phyloP scores from a whole-genome alignment of 2,329 filamentous ascomycete species.

The Lasiodiplodia sp. region DNA sequence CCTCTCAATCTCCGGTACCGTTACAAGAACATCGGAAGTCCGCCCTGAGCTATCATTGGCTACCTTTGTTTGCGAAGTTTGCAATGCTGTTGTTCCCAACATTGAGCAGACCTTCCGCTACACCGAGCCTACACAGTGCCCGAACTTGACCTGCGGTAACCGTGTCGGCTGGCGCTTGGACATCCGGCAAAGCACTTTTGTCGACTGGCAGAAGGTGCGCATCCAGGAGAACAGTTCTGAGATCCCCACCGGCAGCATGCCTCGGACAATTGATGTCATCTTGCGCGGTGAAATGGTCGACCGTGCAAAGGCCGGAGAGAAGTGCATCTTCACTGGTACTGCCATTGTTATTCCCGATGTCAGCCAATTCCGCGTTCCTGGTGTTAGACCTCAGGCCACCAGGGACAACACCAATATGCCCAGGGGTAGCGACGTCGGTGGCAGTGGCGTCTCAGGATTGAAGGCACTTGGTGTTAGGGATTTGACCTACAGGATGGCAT shows the following conservation, averaged over 20 bases:
- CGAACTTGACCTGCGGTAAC: constrained; percentile 86
- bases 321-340: constrained; percentile 96
- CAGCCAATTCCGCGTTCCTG: constrained; percentile 90
- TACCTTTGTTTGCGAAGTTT: constrained; percentile 90
- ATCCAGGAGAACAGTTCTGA: constrained; percentile 98
- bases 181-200: constrained; percentile 94
- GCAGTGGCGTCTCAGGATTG: constrained; percentile 83
- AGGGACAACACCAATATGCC: constrained; percentile 79
- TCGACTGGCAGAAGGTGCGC: constrained; percentile 98
- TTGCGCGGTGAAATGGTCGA: constrained; percentile 97
- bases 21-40: constrained; percentile 96
- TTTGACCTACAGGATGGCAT: constrained; percentile 94
- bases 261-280: constrained; percentile 96
- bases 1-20: constrained; percentile 94
- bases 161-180: constrained; percentile 95
- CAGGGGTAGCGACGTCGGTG: constrained; percentile 80
- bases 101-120: constrained; percentile 98
- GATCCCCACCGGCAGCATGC: constrained; percentile 98
- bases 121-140: constrained; percentile 95
- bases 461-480: constrained; percentile 94
- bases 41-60: constrained; percentile 90
- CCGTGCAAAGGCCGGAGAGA: constrained; percentile 94
- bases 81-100: constrained; percentile 83
- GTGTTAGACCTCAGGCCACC: constrained; percentile 80
- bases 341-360: constrained; percentile 97